Evolutionary conservation across 805 yeast genomes (phyloP), one percentile per base, ranked within the genome.

Genomic region (Peterozyma xylosa): DNA sequence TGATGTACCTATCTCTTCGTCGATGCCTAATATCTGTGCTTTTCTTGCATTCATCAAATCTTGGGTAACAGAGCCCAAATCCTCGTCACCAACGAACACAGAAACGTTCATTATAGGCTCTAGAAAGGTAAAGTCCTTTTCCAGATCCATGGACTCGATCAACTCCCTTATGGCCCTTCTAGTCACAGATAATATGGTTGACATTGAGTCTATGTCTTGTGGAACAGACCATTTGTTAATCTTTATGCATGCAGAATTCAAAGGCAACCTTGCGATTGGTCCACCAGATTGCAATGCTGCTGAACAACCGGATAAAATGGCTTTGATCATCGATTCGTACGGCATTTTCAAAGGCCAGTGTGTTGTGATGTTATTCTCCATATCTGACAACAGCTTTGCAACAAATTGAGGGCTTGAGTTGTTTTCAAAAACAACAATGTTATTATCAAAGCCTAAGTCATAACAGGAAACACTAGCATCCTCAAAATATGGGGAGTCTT

Each of bases 21-120:
- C 87, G 36, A 93, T 78, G 2, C 86, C 76, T 3, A 70, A 56
- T 37, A 93, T 86, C 1, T 67, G 70, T 1, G 96, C 97, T 38
- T 82, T 80, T 48, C 98, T 73, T 11, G 82, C 73, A 30, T 86
- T 79, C 37, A 87, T 80, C 42, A 93, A 64, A 57, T 93, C 99
- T 52, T 87, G 95, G 35, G 87, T 74, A 1, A 93, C 93, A 33
- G 71, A 71, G 16, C 98, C 98, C 51, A 91, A 62, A 46, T 83
- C 86, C 45, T 76, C 82, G 30, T 88, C 83, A 43, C 73, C 72
- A 2, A 82, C 82, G 42, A 71, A 74, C 1, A 93, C 79, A 7
- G 69, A 69, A 4, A 89, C 81, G 33, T 74, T 70, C 97, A 93
- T 91, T 29, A 85, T 70, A 0, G 99, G 99, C 62, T 93, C 98